Evolutionary conservation across 2,329 filamentous ascomycete genomes (phyloP).

Genomic region (Lanzia echinophila): DNA sequence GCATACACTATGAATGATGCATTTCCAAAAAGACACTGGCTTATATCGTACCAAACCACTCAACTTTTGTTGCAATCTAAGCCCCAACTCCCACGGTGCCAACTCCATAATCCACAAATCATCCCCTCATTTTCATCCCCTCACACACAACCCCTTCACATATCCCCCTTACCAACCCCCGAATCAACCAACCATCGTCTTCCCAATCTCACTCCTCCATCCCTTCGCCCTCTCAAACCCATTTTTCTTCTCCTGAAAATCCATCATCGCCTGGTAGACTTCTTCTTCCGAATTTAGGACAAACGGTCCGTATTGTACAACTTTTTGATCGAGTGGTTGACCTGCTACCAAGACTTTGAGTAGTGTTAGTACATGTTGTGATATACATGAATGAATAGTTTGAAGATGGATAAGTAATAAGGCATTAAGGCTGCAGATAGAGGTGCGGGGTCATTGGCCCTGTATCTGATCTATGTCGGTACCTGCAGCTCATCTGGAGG

Average conservation of each 20-base stretch:
- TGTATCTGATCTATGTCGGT: too few species aligned
- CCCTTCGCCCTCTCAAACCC: slow-evolving; percentile 73
- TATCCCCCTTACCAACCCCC: background rate
- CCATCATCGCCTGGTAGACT: slow-evolving; percentile 68
- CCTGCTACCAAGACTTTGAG: slow-evolving; percentile 63
- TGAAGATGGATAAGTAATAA: too few species aligned
- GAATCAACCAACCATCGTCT: slow-evolving; percentile 33
- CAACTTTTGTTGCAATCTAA: too few species aligned
- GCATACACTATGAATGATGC: too few species aligned
- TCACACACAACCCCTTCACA: background rate
- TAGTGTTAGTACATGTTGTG: slow-evolving; percentile 11
- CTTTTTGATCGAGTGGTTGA: slow-evolving; percentile 69
- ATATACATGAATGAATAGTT: too few species aligned
- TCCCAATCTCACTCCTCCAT: slow-evolving; percentile 84
- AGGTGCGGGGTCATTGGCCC: background rate
- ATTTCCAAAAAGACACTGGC: too few species aligned
- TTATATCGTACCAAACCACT: too few species aligned
- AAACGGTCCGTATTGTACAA: slow-evolving; percentile 81
- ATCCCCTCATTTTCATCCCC: background rate
- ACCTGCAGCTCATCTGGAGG: too few species aligned
- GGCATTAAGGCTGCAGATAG: background rate
- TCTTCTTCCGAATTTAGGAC: slow-evolving; percentile 67
- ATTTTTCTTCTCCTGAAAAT: slow-evolving; percentile 66
- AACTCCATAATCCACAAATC: background rate
- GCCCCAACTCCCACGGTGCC: too few species aligned